Percentiles rank a stretch among this genome's conserved stretches.
Conservation (phyloP, 1,284 basidiomycete species). For the Cryptococcus sp. region DNA sequence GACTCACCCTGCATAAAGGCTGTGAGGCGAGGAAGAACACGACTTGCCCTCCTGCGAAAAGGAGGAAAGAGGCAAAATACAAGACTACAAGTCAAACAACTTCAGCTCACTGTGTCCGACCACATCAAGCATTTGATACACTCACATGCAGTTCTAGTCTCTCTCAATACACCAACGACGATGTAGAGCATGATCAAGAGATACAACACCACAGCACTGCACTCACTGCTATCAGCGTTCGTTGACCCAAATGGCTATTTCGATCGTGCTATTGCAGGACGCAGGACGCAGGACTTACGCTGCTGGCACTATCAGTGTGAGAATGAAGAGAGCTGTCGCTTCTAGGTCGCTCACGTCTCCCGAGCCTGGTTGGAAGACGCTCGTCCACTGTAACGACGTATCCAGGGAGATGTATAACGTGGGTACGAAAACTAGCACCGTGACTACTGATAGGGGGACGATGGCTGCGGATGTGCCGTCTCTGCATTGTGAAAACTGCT, state of each 20-base stretch:
- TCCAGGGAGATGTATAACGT: slow-evolving; percentile 79
- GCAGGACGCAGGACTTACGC: slow-evolving; percentile 56
- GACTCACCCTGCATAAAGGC: slow-evolving; percentile 70
- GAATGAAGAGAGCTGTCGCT: slow-evolving; percentile 71
- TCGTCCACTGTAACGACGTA: slow-evolving; percentile 65
- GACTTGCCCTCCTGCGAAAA: slow-evolving; percentile 74
- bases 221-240: slow-evolving; percentile 1
- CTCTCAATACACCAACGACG: slow-evolving; percentile 68
- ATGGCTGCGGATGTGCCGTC: slow-evolving; percentile 66
- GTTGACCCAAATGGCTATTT: background rate
- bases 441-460: slow-evolving; percentile 59
- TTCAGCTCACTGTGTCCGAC: slow-evolving; percentile 6
- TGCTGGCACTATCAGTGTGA: slow-evolving; percentile 82
- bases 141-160: slow-evolving; percentile 66
- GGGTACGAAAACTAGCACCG: slow-evolving; percentile 65
- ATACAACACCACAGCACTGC: slow-evolving; percentile 67
- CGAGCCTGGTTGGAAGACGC: slow-evolving; percentile 58
- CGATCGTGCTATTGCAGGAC: background rate
- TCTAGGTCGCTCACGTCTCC: slow-evolving; percentile 55
- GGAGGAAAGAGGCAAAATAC: slow-evolving; percentile 60
- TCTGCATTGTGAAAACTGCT: slow-evolving; percentile 16
- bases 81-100: slow-evolving; percentile 12
- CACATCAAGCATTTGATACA: background rate
- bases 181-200: slow-evolving; percentile 73
- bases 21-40: slow-evolving; percentile 73